A percentile compares a stretch with the other conserved stretches of the same genome.
Conservation (phyloP, 75 land plant genomes). For the Picea glauca region DNA sequence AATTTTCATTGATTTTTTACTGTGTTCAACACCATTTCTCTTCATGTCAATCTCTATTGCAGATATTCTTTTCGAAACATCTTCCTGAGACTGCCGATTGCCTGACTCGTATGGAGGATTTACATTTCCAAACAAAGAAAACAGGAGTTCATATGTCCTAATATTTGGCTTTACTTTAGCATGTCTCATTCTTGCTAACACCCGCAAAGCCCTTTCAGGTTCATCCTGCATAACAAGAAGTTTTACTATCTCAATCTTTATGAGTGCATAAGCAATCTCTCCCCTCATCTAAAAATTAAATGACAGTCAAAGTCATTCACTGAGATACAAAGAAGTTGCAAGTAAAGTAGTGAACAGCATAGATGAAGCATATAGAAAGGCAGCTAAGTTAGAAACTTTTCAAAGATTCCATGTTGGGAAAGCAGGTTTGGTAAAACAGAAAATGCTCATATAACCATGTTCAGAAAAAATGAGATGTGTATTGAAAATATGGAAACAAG, state of each 20-base stretch:
- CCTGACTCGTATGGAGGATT: conserved; percentile 61
- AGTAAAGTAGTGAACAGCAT: not conserved
- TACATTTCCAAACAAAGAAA: conserved; percentile 57
- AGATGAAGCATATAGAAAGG: not conserved
- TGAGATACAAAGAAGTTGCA: not conserved
- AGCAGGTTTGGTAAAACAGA: no score
- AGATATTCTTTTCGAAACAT: conserved; percentile 36
- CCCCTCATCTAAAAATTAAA: not conserved
- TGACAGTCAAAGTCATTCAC: not conserved
- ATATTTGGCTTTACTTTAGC: conserved; percentile 31
- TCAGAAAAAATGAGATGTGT: not conserved
- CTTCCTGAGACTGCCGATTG: conserved; percentile 36
- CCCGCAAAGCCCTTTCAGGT: conserved; percentile 50
- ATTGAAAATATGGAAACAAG: not conserved
- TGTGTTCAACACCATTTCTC: conserved; percentile 46
- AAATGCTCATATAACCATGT: not conserved
- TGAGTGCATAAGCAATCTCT: not conserved
- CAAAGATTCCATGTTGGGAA: not conserved
- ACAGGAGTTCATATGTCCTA: conserved; percentile 56
- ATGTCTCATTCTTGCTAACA: conserved; percentile 43
- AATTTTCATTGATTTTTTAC: conserved; percentile 35
- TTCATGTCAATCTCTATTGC: conserved; percentile 54
- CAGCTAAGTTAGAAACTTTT: not conserved
- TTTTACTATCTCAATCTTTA: not conserved
- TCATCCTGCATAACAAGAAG: conserved; percentile 37